These are phyloP conservation scores for Leccinum incarnatum DNA, from an alignment of 768 basidiomycete species.

Conservation along the genomic window DNA sequence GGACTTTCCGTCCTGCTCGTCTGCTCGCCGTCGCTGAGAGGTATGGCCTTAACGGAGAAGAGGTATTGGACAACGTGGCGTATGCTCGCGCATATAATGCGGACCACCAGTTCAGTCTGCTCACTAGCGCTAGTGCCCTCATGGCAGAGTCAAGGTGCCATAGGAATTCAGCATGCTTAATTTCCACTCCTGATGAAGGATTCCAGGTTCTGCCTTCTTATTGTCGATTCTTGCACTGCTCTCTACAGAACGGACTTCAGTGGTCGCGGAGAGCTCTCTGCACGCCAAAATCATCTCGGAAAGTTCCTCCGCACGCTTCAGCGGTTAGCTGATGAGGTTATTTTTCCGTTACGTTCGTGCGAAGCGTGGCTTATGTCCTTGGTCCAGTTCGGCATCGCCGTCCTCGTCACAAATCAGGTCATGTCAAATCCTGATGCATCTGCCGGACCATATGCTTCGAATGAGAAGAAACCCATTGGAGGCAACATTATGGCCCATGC, in stretches of 20 bases:
- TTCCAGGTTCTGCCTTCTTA: conserved; percentile 86
- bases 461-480: conserved; percentile 98
- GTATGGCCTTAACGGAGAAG: conserved; percentile 95
- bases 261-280: conserved; percentile 92
- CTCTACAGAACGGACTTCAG: conserved; percentile 95
- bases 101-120: conserved; percentile 89
- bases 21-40: conserved; percentile 93
- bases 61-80: conserved; percentile 96
- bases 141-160: conserved; percentile 96
- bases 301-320: conserved; percentile 93
- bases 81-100: conserved; percentile 99
- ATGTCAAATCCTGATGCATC: conserved; percentile 98
- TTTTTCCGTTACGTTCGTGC: conserved; percentile 19
- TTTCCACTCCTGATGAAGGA: conserved; percentile 7
- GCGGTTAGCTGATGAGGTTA: conserved; percentile 92
- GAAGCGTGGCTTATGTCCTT: conserved; percentile 6
- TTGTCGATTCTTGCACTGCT: conserved; percentile 95
- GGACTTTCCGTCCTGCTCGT: conserved; percentile 96
- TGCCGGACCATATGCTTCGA: conserved; percentile 81
- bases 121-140: conserved; percentile 92
- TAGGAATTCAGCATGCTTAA: conserved; percentile 20
- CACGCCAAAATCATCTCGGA: conserved; percentile 92
- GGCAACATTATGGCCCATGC: conserved; percentile 99
- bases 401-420: conserved; percentile 97
- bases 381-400: conserved; percentile 90